Base-by-base conservation (phyloP, 2,329 filamentous ascomycete genomes). In the Sarocladium strictum region DNA sequence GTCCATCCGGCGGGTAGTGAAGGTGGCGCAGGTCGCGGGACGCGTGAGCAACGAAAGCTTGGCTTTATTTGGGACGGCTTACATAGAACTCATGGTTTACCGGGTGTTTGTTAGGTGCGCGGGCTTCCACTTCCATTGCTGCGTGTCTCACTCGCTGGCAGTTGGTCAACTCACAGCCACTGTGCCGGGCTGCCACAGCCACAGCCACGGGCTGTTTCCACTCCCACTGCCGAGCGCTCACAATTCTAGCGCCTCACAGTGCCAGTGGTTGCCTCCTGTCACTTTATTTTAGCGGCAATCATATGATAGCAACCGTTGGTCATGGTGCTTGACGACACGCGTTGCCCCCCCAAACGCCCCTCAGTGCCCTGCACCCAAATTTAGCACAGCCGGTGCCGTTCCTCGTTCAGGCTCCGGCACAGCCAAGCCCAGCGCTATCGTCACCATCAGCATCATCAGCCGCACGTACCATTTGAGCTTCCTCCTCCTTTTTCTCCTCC, bases 381-480 rank as follows among this genome's bases (percentile, higher is more conserved):
- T 49, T 49, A 32, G 7, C 29, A 49, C 43, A 24, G 43, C 23
- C 26, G 29, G 24, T 19, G 23, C n/a, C n/a, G 15, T n/a, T 15
- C 23, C 23, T 49, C 43, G n/a, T 10, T 45, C 43, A 49, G 43
- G 47, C 47, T 47, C 24, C 24, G 43, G 33, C 47, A 35, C 47
- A 51, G 47, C 47, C 47, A 51, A 49, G 43, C 43, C 26, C 23
- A 49, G 17, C 40, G 4, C 5, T 6, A 27, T 19, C 47, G 21
- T 33, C 47, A 51, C 6, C 47, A 51, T 35, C 43, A 24, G 6
- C 47, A 51, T 33, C 26, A 32, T 35, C 47, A 51, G 47, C 47
- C 47, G 47, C 47, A 51, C 47, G 27, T 51, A 51, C 47, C 26
- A 6, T 21, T n/a, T 17, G 3, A 21, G 14, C 43, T 15, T n/a